Conservation (phyloP, 1,284 basidiomycete species). For the Lentinula novae-zelandiae region DNA sequence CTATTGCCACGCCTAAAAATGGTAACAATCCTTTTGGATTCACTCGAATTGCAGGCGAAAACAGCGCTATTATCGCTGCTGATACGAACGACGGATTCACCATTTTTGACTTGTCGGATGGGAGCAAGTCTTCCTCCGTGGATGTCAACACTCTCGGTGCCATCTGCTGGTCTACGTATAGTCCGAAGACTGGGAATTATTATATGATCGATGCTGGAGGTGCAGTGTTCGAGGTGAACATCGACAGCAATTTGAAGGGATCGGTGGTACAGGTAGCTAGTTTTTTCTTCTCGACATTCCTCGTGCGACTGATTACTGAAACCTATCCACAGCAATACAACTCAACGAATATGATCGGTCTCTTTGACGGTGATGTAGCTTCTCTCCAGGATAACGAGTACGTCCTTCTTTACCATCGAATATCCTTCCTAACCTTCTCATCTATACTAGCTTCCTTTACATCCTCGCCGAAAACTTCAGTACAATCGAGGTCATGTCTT, state of each 20-base stretch:
- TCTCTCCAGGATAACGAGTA: constrained; percentile 4
- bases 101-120: constrained; percentile 24
- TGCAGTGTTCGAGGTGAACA: neutral
- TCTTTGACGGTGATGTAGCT: constrained; percentile 2
- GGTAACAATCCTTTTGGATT: constrained; percentile 30
- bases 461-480: neutral
- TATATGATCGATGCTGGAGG: constrained; percentile 8
- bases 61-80: constrained; percentile 27
- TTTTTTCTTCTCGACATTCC: neutral
- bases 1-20: constrained; percentile 19
- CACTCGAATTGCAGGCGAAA: constrained; percentile 27
- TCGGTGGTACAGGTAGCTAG: neutral
- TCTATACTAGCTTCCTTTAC: neutral
- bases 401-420: neutral
- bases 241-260: constrained; percentile 1
- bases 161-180: constrained; percentile 5
- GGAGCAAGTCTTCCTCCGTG: neutral
- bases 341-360: neutral
- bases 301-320: neutral
- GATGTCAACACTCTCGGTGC: neutral
- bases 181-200: constrained; percentile 5
- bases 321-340: neutral
- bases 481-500: neutral
- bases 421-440: neutral
- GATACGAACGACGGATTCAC: constrained; percentile 30